Percentiles rank a stretch among this genome's conserved stretches.
phyloP scores from a whole-genome alignment of 2,329 filamentous ascomycete species.

The Chalaropsis thielavioides region DNA sequence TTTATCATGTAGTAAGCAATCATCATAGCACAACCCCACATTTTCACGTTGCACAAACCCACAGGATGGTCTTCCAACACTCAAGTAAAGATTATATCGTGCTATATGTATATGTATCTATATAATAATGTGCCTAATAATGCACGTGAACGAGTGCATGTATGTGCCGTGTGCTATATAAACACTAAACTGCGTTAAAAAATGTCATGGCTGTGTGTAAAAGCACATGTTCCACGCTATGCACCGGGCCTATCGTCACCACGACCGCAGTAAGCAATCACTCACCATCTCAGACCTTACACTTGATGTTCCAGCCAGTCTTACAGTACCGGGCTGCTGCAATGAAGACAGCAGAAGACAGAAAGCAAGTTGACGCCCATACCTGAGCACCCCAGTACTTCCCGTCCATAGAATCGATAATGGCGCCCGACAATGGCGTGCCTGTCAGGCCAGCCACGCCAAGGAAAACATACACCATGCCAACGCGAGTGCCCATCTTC shows the following conservation, averaged over 20 bases:
- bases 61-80: background rate
- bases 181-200: background rate
- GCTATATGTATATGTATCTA: background rate
- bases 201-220: background rate
- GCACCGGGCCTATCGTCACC: background rate
- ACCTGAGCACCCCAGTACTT: constrained; percentile 32
- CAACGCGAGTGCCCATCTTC: constrained; percentile 33
- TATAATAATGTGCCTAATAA: too few species aligned
- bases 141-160: too few species aligned
- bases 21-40: background rate
- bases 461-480: constrained; percentile 31
- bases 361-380: constrained; percentile 32
- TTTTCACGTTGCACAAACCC: background rate
- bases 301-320: constrained; percentile 26
- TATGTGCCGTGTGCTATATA: too few species aligned
- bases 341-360: constrained; percentile 25
- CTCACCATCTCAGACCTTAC: constrained; percentile 23
- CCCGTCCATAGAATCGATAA: constrained; percentile 30
- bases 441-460: constrained; percentile 32
- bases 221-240: background rate
- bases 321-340: constrained; percentile 24
- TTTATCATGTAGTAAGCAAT: background rate
- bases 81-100: background rate
- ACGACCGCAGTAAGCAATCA: background rate
- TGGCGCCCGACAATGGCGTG: constrained; percentile 31